Conservation (phyloP, 2,329 filamentous ascomycete species). For the Epichloe typhina region DNA sequence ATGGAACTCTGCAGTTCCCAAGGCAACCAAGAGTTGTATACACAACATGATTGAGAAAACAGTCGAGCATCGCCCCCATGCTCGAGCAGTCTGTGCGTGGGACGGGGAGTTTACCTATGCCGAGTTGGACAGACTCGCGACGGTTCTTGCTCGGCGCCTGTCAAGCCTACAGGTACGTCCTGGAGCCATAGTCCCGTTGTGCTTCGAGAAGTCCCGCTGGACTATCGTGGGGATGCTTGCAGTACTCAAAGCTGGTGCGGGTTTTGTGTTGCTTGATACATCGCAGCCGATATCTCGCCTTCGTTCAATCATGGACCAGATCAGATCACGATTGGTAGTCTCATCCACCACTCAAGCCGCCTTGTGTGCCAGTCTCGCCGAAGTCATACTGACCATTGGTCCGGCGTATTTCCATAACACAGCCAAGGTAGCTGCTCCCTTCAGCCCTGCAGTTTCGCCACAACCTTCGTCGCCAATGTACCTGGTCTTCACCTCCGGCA, state of each 20-base stretch:
- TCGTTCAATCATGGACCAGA: conserved; percentile 29
- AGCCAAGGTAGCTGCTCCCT: too few species aligned
- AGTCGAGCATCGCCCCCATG: conserved; percentile 21
- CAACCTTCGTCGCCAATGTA: not conserved
- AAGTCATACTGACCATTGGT: not conserved
- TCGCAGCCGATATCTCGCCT: conserved; percentile 32
- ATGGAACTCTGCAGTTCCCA: conserved; percentile 32
- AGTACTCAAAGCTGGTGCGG: conserved; percentile 34
- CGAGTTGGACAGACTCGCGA: conserved; percentile 30
- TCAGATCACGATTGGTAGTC: not conserved
- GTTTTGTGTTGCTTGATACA: conserved; percentile 34
- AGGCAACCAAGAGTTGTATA: conserved; percentile 28
- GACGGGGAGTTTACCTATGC: conserved; percentile 34
- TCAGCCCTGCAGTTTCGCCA: not conserved
- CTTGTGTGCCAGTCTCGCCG: not conserved
- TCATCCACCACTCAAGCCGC: not conserved
- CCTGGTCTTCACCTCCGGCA: not conserved
- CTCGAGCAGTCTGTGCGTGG: conserved; percentile 34
- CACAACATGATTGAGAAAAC: conserved; percentile 32
- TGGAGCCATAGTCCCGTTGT: conserved; percentile 33
- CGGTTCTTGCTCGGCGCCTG: conserved; percentile 27
- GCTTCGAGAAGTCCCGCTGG: conserved; percentile 36
- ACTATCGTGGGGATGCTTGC: conserved; percentile 30
- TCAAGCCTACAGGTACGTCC: conserved; percentile 7
- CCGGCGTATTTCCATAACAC: too few species aligned